These are phyloP conservation scores for Elongisporangium senticosum DNA, from an alignment of 352 stramenopile genomes.

Conservation along the genomic window DNA sequence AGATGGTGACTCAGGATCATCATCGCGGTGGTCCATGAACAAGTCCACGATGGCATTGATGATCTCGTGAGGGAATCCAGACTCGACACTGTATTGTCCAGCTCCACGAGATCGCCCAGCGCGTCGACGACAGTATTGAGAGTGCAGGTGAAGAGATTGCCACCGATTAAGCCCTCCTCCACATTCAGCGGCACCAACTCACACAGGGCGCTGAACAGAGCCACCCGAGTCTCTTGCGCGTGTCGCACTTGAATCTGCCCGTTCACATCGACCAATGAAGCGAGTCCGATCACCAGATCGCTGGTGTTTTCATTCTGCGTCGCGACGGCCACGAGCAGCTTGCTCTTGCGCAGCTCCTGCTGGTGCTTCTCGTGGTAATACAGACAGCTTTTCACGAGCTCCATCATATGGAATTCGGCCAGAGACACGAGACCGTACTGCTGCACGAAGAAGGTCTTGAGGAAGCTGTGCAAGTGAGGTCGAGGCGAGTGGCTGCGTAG, in stretches of 20 bases:
- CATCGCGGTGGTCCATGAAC: neutral
- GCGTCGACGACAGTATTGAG: constrained; percentile 49
- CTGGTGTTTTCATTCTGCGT: neutral
- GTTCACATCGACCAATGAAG: neutral
- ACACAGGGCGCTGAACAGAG: constrained; percentile 49
- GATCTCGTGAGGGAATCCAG: constrained; percentile 19
- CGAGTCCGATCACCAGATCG: constrained; percentile 2
- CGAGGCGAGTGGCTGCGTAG: constrained; percentile 20
- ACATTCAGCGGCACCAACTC: constrained; percentile 48
- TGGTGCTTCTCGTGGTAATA: constrained; percentile 49
- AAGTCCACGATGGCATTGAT: constrained; percentile 8
- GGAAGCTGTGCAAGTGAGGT: constrained; percentile 33
- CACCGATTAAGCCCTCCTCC: constrained; percentile 7
- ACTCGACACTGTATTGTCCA: constrained; percentile 28
- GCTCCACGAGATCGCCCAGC: constrained; percentile 57
- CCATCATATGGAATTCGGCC: constrained; percentile 65
- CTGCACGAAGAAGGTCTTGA: constrained; percentile 52
- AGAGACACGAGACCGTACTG: constrained; percentile 53
- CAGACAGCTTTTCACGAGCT: constrained; percentile 56
- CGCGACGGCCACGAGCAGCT: neutral
- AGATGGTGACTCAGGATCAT: neutral
- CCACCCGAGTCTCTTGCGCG: constrained; percentile 27
- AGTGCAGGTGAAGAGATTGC: constrained; percentile 36
- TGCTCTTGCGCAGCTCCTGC: constrained; percentile 12
- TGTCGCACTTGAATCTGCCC: neutral